Base-by-base conservation (phyloP, 2,329 filamentous ascomycete species). In the Tolypocladium guangdongense region DNA sequence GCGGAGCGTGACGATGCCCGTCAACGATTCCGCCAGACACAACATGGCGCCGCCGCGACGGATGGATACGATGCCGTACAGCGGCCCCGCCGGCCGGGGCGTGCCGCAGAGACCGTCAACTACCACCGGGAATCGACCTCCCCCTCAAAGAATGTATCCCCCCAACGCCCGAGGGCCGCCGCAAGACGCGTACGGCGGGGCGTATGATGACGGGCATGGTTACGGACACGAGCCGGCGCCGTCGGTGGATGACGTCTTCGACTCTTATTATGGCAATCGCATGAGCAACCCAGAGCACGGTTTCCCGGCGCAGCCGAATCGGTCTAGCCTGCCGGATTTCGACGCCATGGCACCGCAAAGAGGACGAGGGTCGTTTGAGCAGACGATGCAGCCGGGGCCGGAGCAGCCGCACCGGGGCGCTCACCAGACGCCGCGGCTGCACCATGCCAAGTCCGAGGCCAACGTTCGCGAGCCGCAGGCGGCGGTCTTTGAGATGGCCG, bases 401-500 rank as follows among this genome's bases (percentile, higher is more conserved):
- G 68, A 72, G 52, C 72, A 69, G 57, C 66, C 74, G n/a, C 76
- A 80, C 53, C 74, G 66, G 53, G 77, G 71, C 56, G 77, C 69
- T 52, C 78, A 69, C 59, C 76, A 71, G 63, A 75, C 70, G 38
- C 78, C 76, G 24, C 76, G 80, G 59, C 66, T 84, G 50, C 79
- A 74, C 55, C 77, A 78, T 55, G 81, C 82, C 18, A 83, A 83
- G 58, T 88, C 84, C 12, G 84, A 88, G 62, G 83, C 84, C 33
- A 80, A 87, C 62, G 69, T 87, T 54, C 75, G 80, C 37, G 77
- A 82, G 58, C 77, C 79, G 4, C 82, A 87, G 60, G 75, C 81
- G 2, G 87, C 86, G 10, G 77, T 87, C 1, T 90, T 90, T 59
- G 88, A 90, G 62, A 86, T 91, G 78, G 83, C 81, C 2, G 77